Percentiles rank a stretch among this genome's conserved stretches.
Conservation (phyloP, 139 green algal genomes). For the Chlamydomonas incerta region DNA sequence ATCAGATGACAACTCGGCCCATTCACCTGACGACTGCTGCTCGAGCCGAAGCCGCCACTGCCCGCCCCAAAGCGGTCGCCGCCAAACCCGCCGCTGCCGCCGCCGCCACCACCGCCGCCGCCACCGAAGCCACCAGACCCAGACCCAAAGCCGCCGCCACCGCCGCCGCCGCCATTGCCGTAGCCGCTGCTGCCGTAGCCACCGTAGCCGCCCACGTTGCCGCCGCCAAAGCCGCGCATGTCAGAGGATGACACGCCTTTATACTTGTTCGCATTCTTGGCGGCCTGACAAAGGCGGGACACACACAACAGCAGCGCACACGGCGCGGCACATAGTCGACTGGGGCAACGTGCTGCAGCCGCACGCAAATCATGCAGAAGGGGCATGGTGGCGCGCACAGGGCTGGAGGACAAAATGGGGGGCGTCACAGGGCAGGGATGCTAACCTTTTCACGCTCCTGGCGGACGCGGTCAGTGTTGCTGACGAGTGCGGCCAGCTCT, state of each 20-base stretch:
- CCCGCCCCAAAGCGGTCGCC: neutral
- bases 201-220: neutral
- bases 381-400: too few relatives aligned
- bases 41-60: neutral
- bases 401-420: too few relatives aligned
- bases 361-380: too few relatives aligned
- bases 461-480: slow-evolving; percentile 65
- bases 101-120: slow-evolving; percentile 16
- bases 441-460: slow-evolving; percentile 40
- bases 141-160: neutral
- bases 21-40: neutral
- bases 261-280: slow-evolving; percentile 81
- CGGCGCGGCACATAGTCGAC: too few relatives aligned
- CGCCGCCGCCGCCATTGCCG: neutral
- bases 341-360: too few relatives aligned
- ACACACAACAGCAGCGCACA: neutral
- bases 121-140: neutral
- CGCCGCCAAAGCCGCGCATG: slow-evolving; percentile 29
- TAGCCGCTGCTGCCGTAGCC: neutral
- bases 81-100: neutral
- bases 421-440: too few relatives aligned
- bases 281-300: slow-evolving; percentile 55
- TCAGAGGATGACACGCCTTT: slow-evolving; percentile 73
- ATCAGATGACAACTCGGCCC: too few relatives aligned
- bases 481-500: slow-evolving; percentile 77